A percentile compares a stretch with the other conserved stretches of the same genome.
These are phyloP conservation scores for Beauveria sp. DNA, from an alignment of 2,329 filamentous ascomycete genomes.

Conservation along the genomic window DNA sequence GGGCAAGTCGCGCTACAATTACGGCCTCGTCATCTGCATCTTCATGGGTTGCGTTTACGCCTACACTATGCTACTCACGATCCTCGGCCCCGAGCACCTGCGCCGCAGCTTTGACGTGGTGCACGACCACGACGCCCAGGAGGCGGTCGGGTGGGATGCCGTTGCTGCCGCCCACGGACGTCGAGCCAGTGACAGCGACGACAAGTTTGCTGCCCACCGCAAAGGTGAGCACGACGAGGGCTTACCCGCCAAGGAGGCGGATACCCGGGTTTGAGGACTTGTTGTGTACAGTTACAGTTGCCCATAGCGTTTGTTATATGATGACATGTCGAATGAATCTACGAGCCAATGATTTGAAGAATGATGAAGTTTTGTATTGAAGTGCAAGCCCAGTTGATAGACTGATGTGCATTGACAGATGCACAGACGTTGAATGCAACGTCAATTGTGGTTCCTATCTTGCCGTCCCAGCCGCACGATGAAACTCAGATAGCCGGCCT, in stretches of 20 bases:
- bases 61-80: conserved; percentile 52
- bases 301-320: not conserved
- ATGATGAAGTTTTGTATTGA: not conserved
- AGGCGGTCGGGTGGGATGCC: conserved; percentile 34
- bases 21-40: conserved; percentile 80
- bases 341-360: not conserved
- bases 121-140: conserved; percentile 40
- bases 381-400: not conserved
- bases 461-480: not conserved
- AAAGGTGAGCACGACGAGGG: not conserved
- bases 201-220: not conserved
- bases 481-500: not conserved
- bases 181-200: not conserved
- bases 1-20: conserved; percentile 53
- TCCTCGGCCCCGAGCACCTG: conserved; percentile 53
- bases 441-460: not conserved
- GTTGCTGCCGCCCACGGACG: conserved; percentile 15
- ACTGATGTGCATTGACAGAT: not conserved
- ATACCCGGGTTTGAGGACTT: not conserved
- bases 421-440: not conserved
- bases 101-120: conserved; percentile 42
- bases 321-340: not conserved
- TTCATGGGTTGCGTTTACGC: conserved; percentile 81
- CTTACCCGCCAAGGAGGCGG: not conserved
- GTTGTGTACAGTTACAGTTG: not conserved